Evolutionary conservation across 2,329 filamentous ascomycete genomes (phyloP).

Genomic region (Coniochaeta prunicola): DNA sequence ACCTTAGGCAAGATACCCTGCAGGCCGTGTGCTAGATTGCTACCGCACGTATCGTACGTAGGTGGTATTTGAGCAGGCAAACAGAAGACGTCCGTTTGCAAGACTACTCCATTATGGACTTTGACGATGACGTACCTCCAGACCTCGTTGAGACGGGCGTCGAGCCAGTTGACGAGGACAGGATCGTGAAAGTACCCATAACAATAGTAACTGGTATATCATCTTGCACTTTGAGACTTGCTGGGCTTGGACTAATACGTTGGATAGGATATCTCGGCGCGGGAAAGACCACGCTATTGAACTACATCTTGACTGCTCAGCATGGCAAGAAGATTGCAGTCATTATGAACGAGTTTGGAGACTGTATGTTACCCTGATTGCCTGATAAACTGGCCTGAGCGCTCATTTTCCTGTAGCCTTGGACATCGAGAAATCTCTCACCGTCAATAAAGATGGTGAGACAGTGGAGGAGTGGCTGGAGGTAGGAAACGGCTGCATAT

Average conservation of each 20-base stretch:
- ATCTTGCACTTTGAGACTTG: slow-evolving; percentile 1
- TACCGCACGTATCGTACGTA: too few species aligned
- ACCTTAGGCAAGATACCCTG: not conserved
- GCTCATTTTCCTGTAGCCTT: slow-evolving; percentile 47
- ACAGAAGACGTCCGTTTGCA: not conserved
- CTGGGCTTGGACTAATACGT: not conserved
- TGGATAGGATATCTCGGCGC: slow-evolving; percentile 79
- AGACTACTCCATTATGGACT: slow-evolving; percentile 39
- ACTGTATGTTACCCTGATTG: slow-evolving; percentile 15
- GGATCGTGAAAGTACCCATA: slow-evolving; percentile 64
- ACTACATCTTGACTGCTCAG: slow-evolving; percentile 89
- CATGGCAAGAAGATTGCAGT: slow-evolving; percentile 98
- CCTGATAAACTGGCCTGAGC: not conserved
- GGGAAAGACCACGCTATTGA: slow-evolving; percentile 90
- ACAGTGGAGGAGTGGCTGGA: slow-evolving; percentile 92
- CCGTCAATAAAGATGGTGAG: slow-evolving; percentile 75
- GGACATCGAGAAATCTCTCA: slow-evolving; percentile 94
- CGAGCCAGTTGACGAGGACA: slow-evolving; percentile 37
- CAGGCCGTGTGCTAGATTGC: too few species aligned
- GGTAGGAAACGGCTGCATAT: slow-evolving; percentile 93
- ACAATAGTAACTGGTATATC: slow-evolving; percentile 70
- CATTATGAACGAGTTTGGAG: slow-evolving; percentile 69
- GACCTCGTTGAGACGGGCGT: slow-evolving; percentile 47
- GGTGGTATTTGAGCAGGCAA: not conserved
- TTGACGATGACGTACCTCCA: slow-evolving; percentile 56